Evolutionary conservation across 164 flowering plant genomes (phyloP).

Genomic region (Amborella trichopoda): DNA sequence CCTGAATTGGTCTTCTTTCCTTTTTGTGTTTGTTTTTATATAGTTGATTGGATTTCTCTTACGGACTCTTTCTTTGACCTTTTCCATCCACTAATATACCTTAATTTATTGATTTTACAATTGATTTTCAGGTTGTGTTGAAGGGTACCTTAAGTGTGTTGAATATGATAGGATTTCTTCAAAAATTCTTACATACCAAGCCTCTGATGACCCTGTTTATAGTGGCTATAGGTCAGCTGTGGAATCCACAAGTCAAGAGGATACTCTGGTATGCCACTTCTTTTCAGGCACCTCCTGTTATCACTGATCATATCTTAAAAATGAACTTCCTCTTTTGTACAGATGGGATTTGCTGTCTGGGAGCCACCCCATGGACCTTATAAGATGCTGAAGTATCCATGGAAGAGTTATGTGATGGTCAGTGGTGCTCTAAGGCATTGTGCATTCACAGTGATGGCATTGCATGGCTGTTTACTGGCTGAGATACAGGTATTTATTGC

Average conservation of each 20-base stretch:
- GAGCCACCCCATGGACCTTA: conserved; percentile 96
- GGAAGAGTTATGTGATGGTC: conserved; percentile 62
- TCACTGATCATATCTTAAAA: background rate
- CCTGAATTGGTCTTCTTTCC: no score
- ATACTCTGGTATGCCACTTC: conserved; percentile 33
- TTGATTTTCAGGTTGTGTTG: conserved; percentile 47
- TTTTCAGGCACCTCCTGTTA: background rate
- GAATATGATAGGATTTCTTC: conserved; percentile 78
- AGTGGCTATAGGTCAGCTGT: conserved; percentile 76
- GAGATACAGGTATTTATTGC: conserved; percentile 73
- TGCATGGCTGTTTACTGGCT: conserved; percentile 88
- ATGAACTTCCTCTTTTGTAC: conserved; percentile 9
- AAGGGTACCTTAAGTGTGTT: conserved; percentile 53
- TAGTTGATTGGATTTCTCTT: no score
- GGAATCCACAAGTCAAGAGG: conserved; percentile 68
- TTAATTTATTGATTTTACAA: background rate
- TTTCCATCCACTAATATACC: no score
- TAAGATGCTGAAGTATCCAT: conserved; percentile 53
- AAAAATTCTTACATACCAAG: conserved; percentile 66
- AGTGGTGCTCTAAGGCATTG: conserved; percentile 85
- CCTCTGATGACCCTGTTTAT: conserved; percentile 66
- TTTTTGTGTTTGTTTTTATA: no score
- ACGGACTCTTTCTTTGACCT: no score
- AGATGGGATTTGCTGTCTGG: conserved; percentile 76
- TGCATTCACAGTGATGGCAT: conserved; percentile 90